Conservation (phyloP, 2,329 filamentous ascomycete genomes). For the Tolypocladium sp. region DNA sequence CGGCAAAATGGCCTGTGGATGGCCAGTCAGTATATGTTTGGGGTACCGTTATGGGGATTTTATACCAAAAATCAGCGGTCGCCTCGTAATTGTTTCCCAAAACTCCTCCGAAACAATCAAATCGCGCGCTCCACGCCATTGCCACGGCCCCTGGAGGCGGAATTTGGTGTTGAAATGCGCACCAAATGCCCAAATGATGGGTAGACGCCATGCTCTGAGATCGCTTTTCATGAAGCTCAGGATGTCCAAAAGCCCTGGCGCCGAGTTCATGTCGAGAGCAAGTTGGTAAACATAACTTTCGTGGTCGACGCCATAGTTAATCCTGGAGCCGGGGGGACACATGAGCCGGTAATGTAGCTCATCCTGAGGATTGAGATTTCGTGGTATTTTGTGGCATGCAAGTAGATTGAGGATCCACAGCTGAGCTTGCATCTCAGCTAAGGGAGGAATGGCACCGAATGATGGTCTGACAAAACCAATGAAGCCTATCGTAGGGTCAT, state of each 20-base stretch:
- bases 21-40: too few species aligned
- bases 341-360: conserved; percentile 29
- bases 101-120: conserved; percentile 10
- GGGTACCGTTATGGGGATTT: background rate
- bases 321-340: conserved; percentile 16
- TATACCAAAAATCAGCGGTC: conserved; percentile 11
- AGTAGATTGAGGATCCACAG: conserved; percentile 31
- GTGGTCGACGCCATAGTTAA: conserved; percentile 33
- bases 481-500: conserved; percentile 29
- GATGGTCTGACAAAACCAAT: conserved; percentile 36
- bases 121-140: conserved; percentile 16
- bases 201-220: conserved; percentile 5
- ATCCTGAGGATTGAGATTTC: conserved; percentile 18
- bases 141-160: conserved; percentile 28
- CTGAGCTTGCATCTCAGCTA: conserved; percentile 35
- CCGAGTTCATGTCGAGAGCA: conserved; percentile 31
- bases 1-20: conserved; percentile 8
- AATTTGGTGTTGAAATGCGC: conserved; percentile 34
- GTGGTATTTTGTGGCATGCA: conserved; percentile 6
- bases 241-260: conserved; percentile 22
- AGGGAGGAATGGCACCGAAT: conserved; percentile 34
- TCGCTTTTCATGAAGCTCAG: conserved; percentile 12
- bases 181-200: conserved; percentile 29
- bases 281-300: conserved; percentile 38
- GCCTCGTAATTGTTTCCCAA: conserved; percentile 12